Conservation (phyloP, 2,329 filamentous ascomycete species). For the Monosporascus sp. region DNA sequence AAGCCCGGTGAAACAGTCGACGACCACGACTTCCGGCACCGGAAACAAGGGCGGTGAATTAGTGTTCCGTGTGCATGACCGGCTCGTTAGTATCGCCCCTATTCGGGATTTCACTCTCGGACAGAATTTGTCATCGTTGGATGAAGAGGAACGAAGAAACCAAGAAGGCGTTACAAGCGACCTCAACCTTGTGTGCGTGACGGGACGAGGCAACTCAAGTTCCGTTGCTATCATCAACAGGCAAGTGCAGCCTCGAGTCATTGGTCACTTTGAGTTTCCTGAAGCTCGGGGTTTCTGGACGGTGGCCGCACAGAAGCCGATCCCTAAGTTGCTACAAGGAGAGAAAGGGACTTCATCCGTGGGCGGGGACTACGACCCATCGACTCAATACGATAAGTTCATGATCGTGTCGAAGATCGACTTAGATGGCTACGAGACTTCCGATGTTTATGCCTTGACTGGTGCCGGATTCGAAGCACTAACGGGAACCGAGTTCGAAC, state of each 20-base stretch:
- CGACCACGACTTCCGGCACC: constrained; percentile 32
- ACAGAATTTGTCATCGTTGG: constrained; percentile 39
- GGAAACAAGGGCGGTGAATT: constrained; percentile 57
- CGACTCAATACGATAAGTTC: constrained; percentile 67
- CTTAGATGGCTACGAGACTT: constrained; percentile 66
- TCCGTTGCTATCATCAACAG: constrained; percentile 72
- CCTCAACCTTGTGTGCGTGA: constrained; percentile 54
- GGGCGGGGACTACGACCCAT: constrained; percentile 50
- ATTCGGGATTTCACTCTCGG: constrained; percentile 72
- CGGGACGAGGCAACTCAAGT: constrained; percentile 61
- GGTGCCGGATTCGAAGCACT: constrained; percentile 69
- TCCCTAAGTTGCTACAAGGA: constrained; percentile 54
- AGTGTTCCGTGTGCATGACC: constrained; percentile 71
- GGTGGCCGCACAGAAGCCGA: constrained; percentile 62
- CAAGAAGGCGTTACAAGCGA: constrained; percentile 46
- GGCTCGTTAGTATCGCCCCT: constrained; percentile 70
- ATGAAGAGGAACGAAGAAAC: constrained; percentile 40
- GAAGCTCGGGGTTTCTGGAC: constrained; percentile 78
- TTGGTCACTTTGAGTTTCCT: constrained; percentile 66
- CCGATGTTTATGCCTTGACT: constrained; percentile 72
- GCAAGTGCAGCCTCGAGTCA: constrained; percentile 67
- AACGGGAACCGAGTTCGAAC: constrained; percentile 84
- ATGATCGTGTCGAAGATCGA: constrained; percentile 76
- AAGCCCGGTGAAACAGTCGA: constrained; percentile 27
- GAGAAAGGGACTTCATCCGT: constrained; percentile 45